phyloP scores from a whole-genome alignment of 2,329 filamentous ascomycete species.

The Fusarium udum region DNA sequence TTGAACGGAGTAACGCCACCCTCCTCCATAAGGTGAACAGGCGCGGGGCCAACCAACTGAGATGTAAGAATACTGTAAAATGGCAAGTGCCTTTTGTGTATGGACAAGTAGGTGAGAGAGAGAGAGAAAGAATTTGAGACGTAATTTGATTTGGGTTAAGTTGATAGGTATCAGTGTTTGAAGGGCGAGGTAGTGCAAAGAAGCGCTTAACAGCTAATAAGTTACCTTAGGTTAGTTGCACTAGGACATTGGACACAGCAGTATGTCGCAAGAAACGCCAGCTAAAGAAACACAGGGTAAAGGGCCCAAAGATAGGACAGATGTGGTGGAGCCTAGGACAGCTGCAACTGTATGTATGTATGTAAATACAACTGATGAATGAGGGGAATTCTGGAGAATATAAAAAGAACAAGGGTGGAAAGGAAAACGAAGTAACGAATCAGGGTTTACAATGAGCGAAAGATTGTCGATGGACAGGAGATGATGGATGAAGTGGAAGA shows the following conservation, averaged over 20 bases:
- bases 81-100: background rate
- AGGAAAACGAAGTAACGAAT: constrained; percentile 25
- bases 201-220: constrained; percentile 11
- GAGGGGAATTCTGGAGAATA: constrained; percentile 30
- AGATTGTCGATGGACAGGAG: constrained; percentile 32
- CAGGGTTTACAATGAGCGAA: constrained; percentile 12
- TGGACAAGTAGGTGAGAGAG: background rate
- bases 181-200: constrained; percentile 3
- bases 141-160: background rate
- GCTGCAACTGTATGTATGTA: background rate
- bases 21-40: constrained; percentile 37
- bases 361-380: background rate
- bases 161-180: background rate
- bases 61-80: background rate
- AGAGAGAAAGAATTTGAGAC: background rate
- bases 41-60: constrained; percentile 21
- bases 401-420: constrained; percentile 23
- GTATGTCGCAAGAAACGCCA: constrained; percentile 36
- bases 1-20: constrained; percentile 33
- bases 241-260: constrained; percentile 30
- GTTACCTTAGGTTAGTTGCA: background rate
- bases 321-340: constrained; percentile 38
- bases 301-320: constrained; percentile 26
- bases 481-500: constrained; percentile 27
- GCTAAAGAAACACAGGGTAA: constrained; percentile 29